phyloP scores from a whole-genome alignment of 129 eudicot species.

The Saposhnikovia divaricata region DNA sequence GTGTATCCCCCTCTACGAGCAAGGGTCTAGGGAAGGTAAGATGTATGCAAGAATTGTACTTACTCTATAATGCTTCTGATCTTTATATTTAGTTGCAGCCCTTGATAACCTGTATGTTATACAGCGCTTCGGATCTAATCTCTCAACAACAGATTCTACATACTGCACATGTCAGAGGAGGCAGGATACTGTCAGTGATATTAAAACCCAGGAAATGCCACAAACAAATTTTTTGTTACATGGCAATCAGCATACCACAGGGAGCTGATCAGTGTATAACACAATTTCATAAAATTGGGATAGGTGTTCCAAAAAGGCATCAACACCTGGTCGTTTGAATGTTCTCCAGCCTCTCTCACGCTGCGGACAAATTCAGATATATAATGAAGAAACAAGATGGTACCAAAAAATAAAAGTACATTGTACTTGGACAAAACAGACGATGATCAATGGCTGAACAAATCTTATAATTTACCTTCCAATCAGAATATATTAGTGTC shows the following conservation, averaged over 20 bases:
- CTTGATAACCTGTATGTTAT: slow-evolving; percentile 62
- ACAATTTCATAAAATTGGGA: slow-evolving; percentile 74
- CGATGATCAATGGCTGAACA: not conserved
- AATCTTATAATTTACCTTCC: slow-evolving; percentile 49
- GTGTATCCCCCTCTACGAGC: not conserved
- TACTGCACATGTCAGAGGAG: slow-evolving; percentile 44
- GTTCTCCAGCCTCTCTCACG: slow-evolving; percentile 99
- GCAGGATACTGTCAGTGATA: not conserved
- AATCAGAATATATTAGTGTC: slow-evolving; percentile 75
- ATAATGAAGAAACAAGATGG: not conserved
- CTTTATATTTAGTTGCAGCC: slow-evolving; percentile 72
- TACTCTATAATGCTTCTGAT: slow-evolving; percentile 92
- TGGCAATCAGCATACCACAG: slow-evolving; percentile 36
- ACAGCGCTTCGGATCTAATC: slow-evolving; percentile 66
- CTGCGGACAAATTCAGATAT: slow-evolving; percentile 24
- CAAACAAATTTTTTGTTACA: not conserved
- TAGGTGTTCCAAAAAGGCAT: slow-evolving; percentile 70
- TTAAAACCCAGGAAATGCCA: not conserved
- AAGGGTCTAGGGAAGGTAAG: not conserved
- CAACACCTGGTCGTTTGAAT: slow-evolving; percentile 87
- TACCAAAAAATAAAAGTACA: slow-evolving; percentile 1
- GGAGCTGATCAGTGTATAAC: slow-evolving; percentile 67
- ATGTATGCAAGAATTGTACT: not conserved
- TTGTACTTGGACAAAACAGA: not conserved
- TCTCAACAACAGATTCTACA: slow-evolving; percentile 73